Evolutionary conservation across 352 stramenopile species (phyloP).

Genomic region (Pythium chondricola): DNA sequence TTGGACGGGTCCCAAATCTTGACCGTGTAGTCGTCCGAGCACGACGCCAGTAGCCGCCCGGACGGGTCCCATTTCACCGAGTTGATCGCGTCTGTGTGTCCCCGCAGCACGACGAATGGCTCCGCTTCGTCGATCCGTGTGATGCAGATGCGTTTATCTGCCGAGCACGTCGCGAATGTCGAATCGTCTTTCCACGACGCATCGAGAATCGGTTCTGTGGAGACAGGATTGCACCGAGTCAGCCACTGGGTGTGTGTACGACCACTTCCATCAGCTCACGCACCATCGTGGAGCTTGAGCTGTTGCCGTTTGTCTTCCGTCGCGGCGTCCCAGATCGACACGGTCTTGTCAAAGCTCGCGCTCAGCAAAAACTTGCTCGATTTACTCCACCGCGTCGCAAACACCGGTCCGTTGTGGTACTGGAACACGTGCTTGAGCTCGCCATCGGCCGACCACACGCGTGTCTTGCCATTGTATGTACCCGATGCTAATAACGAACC

Average conservation of each 20-base stretch:
- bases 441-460: constrained; percentile 66
- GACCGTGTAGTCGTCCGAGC: constrained; percentile 97
- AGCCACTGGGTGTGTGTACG: too few species aligned
- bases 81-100: constrained; percentile 97
- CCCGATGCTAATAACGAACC: constrained; percentile 91
- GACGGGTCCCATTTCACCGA: constrained; percentile 97
- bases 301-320: constrained; percentile 92
- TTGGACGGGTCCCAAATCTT: constrained; percentile 93
- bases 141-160: constrained; percentile 90
- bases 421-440: constrained; percentile 83
- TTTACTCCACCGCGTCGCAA: constrained; percentile 82
- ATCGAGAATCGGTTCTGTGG: constrained; percentile 86
- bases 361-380: constrained; percentile 67
- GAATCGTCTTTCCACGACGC: constrained; percentile 92
- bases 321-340: constrained; percentile 74
- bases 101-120: constrained; percentile 81
- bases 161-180: constrained; percentile 94
- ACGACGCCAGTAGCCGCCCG: constrained; percentile 91
- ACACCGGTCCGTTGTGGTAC: constrained; percentile 81
- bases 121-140: constrained; percentile 75
- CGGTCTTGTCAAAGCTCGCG: constrained; percentile 83
- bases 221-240: too few species aligned
- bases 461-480: constrained; percentile 93
- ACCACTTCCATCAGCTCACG: too few species aligned
- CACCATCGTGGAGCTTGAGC: constrained; percentile 92